Conservation (phyloP, 352 stramenopile genomes). For the Globisporangium uncinulatum region DNA sequence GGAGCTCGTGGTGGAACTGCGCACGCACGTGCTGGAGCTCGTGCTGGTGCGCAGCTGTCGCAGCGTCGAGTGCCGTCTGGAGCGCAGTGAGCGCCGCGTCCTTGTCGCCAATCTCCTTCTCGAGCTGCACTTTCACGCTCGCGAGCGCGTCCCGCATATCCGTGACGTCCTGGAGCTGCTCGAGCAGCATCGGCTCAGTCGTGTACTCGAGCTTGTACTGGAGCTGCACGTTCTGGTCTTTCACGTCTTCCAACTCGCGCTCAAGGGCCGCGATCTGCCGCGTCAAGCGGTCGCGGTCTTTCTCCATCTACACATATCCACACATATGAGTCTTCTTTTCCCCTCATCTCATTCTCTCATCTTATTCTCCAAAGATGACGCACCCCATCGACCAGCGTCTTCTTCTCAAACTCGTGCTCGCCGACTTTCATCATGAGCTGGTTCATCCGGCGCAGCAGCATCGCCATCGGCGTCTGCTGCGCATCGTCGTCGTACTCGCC, state of each 20-base stretch:
- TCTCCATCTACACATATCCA: constrained; percentile 52
- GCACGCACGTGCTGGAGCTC: constrained; percentile 27
- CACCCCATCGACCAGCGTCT: constrained; percentile 69
- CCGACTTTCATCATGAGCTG: constrained; percentile 80
- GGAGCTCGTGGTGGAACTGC: constrained; percentile 33
- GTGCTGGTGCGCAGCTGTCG: constrained; percentile 27
- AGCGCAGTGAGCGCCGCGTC: constrained; percentile 40
- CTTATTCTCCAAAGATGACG: background rate
- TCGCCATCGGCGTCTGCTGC: constrained; percentile 51
- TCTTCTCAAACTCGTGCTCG: constrained; percentile 87
- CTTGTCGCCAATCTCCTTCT: constrained; percentile 62
- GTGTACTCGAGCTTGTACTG: constrained; percentile 83
- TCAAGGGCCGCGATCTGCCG: constrained; percentile 36
- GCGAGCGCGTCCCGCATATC: constrained; percentile 76
- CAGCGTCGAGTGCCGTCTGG: constrained; percentile 22
- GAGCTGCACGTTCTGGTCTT: constrained; percentile 78
- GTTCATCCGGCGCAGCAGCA: constrained; percentile 78
- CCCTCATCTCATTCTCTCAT: background rate
- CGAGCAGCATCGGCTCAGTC: constrained; percentile 77
- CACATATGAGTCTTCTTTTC: background rate
- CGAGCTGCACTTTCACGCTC: constrained; percentile 63
- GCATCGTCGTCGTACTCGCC: constrained; percentile 16
- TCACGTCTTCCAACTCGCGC: constrained; percentile 60
- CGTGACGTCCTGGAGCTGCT: constrained; percentile 71
- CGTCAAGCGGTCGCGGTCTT: constrained; percentile 52